Base-by-base conservation (phyloP, 306 rosid genomes). In the Begonia peltatifolia region DNA sequence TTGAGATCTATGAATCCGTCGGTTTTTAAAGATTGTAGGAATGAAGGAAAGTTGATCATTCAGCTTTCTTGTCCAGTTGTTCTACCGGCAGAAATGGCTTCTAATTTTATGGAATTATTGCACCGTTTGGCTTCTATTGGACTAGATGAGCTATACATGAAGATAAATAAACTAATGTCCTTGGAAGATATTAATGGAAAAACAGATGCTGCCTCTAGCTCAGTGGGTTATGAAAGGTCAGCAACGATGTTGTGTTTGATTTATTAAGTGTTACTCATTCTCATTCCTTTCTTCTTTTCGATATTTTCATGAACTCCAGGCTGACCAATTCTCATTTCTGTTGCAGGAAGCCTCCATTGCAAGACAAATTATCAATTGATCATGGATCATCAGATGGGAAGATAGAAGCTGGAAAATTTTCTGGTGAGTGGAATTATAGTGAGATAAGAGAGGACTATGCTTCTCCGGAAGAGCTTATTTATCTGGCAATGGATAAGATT, bases 101-200 rank as follows among this genome's bases (percentile, higher is more conserved):
- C 14, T 64, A 76, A 80, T 74, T 66, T 78, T 51, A 53, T 77
- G 75, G 84, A 87, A 68, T 73, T 83, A 60, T 61, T 81, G 49
- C 75, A 69, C 60, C 68, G 67, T 60, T 25, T 83, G 60, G 80
- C 87, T 41, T 63, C 61, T 53, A 55, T 64, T 69, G 88, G 89
- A 64, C 73, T 58, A 41, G 72, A 78, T 51, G 70, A 68, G 49
- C 53, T 87, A 52, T 50, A 55, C 9, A 30, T 50, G 20, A 64
- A 73, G 67, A 58, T 71, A 23, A 46, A 47, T 60, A 67, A 61
- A 54, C 63, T 77, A 62, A 67, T 77, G 76, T 81, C 86, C 46
- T 71, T 77, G 74, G 80, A 75, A 46, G 85, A 80, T 69, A 69
- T 83, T 57, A 75, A 75, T 0, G 95, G 95, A 44, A 82, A 77